Percentiles rank a stretch among this genome's conserved stretches.
Evolutionary conservation across 495 filamentous ascomycete genomes (phyloP).

Genomic region (Penicillium parvum): DNA sequence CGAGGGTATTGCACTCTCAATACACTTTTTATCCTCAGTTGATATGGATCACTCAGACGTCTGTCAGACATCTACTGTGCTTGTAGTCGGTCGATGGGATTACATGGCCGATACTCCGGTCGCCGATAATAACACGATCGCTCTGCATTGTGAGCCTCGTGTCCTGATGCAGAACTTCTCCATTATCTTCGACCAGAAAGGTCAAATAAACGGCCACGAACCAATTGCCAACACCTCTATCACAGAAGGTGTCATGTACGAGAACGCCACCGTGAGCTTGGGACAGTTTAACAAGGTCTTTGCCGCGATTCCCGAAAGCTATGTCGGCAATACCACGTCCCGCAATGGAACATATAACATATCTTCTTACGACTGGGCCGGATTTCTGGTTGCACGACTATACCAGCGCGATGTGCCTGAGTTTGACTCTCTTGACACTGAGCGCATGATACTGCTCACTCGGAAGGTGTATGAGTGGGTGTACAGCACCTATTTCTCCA

Average conservation of each 20-base stretch:
- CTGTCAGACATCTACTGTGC: conserved; percentile 34
- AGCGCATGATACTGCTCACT: conserved; percentile 24
- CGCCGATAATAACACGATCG: conserved; percentile 32
- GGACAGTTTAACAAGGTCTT: conserved; percentile 43
- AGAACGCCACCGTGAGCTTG: conserved; percentile 37
- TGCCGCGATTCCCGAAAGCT: conserved; percentile 37
- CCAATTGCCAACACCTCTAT: conserved; percentile 20
- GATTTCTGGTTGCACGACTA: conserved; percentile 36
- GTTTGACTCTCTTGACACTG: conserved; percentile 24
- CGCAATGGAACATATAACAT: conserved; percentile 27
- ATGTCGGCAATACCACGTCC: conserved; percentile 26
- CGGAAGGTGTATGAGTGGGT: conserved; percentile 40
- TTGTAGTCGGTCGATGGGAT: conserved; percentile 41
- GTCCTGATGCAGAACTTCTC: conserved; percentile 24
- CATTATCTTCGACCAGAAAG: conserved; percentile 32
- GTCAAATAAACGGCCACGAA: conserved; percentile 24
- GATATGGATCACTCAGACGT: conserved; percentile 20
- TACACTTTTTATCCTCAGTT: conserved; percentile 35
- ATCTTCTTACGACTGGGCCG: conserved; percentile 40
- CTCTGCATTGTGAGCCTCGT: conserved; percentile 35
- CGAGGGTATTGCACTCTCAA: conserved; percentile 31
- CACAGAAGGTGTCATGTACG: conserved; percentile 29
- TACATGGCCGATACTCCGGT: conserved; percentile 24
- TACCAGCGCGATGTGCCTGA: conserved; percentile 29
- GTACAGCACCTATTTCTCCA: conserved; percentile 39